phyloP scores from a whole-genome alignment of 2,329 filamentous ascomycete species.

The Leptographium wingfieldii region DNA sequence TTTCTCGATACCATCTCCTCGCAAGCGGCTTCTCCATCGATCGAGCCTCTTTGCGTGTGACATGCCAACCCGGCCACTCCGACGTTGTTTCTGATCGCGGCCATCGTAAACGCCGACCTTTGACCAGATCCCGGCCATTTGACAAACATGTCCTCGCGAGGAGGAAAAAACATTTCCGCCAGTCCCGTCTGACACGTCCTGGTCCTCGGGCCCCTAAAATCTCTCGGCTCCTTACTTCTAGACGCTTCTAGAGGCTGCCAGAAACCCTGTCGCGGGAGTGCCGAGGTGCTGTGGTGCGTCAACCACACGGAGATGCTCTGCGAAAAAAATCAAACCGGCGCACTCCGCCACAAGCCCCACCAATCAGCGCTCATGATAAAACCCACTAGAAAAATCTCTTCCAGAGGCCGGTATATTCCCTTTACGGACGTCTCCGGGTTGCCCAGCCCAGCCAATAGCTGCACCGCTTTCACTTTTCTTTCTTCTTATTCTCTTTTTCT shows the following conservation, averaged over 20 bases:
- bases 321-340: neutral
- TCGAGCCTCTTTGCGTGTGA: neutral
- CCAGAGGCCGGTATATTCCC: neutral
- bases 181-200: neutral
- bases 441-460: neutral
- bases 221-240: neutral
- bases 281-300: neutral
- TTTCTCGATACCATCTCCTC: neutral
- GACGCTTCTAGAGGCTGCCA: neutral
- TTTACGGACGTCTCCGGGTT: constrained; percentile 2
- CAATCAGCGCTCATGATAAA: neutral
- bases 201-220: neutral
- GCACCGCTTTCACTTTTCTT: neutral
- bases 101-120: neutral
- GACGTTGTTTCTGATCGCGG: neutral
- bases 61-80: neutral
- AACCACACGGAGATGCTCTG: neutral
- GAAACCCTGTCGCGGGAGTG: neutral
- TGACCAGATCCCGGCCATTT: too few relatives aligned
- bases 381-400: neutral
- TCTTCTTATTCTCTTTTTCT: neutral
- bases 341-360: neutral
- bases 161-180: too few relatives aligned
- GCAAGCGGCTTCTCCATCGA: neutral
- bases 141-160: too few relatives aligned